These are phyloP conservation scores for Phytophthora litchii DNA, from an alignment of 352 stramenopile genomes.

Conservation along the genomic window DNA sequence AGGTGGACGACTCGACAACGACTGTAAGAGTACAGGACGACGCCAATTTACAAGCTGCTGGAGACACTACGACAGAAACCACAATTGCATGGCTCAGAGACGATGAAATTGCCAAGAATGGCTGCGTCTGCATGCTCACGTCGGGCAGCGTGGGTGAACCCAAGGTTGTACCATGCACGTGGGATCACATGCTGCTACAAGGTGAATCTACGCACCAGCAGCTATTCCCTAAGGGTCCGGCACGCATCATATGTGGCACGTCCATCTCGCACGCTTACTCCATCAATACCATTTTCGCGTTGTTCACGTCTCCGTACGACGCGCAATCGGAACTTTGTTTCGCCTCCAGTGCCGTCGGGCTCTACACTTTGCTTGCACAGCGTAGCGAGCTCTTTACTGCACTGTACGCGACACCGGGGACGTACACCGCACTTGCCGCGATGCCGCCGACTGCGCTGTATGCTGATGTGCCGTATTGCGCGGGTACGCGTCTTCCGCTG, in stretches of 20 bases:
- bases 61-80: conserved; percentile 1
- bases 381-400: conserved; percentile 51
- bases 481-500: conserved; percentile 61
- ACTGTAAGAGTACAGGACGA: conserved; percentile 32
- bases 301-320: conserved; percentile 74
- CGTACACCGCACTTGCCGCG: conserved; percentile 70
- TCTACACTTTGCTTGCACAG: conserved; percentile 58
- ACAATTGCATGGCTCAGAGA: conserved; percentile 43
- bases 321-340: conserved; percentile 75
- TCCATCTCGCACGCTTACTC: conserved; percentile 88
- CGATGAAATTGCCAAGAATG: conserved; percentile 33
- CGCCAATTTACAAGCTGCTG: conserved; percentile 20
- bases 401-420: conserved; percentile 82
- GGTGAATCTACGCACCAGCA: conserved; percentile 75
- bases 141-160: conserved; percentile 79
- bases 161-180: conserved; percentile 82
- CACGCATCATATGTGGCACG: conserved; percentile 74
- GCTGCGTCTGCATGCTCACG: conserved; percentile 81
- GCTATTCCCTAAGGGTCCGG: conserved; percentile 68
- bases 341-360: conserved; percentile 44
- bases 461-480: conserved; percentile 76
- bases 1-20: conserved; percentile 41
- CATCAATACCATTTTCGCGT: conserved; percentile 86
- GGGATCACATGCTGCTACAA: conserved; percentile 79
- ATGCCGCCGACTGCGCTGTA: conserved; percentile 56